These are phyloP conservation scores for Gynostemma pentaphyllum DNA, from an alignment of 306 rosid genomes.

Conservation along the genomic window DNA sequence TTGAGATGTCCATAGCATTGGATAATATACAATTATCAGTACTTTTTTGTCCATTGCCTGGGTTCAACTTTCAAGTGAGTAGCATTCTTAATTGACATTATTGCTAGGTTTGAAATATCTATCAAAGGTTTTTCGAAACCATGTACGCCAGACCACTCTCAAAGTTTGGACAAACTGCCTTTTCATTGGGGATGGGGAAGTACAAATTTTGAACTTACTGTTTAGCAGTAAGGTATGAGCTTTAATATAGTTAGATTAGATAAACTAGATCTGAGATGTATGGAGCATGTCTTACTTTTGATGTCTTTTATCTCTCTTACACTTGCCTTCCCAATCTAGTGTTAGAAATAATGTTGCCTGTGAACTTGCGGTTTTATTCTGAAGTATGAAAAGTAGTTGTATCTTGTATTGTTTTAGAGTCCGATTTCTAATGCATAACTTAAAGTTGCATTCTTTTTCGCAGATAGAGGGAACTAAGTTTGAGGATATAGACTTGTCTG, in stretches of 20 bases:
- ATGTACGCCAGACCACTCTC: too few species aligned
- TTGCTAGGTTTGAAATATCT: not conserved
- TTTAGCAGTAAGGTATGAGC: too few species aligned
- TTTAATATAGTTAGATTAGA: not conserved
- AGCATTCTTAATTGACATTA: not conserved
- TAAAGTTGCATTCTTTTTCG: conserved; percentile 10
- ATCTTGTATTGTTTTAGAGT: not conserved
- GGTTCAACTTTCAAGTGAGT: not conserved
- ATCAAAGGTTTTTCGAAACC: not conserved
- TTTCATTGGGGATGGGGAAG: too few species aligned
- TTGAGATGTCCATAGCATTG: not conserved
- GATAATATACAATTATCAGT: not conserved
- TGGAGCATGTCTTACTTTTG: not conserved
- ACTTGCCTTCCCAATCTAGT: not conserved
- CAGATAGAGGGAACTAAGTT: conserved; percentile 67
- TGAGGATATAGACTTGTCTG: conserved; percentile 63
- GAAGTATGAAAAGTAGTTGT: not conserved
- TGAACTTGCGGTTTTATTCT: not conserved
- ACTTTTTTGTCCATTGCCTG: not conserved
- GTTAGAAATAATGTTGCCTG: not conserved
- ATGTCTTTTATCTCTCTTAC: not conserved
- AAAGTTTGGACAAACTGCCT: too few species aligned
- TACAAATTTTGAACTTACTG: too few species aligned
- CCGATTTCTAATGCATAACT: not conserved
- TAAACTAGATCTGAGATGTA: not conserved